phyloP scores from a whole-genome alignment of 2,329 filamentous ascomycete species.

The Penicillium freii region DNA sequence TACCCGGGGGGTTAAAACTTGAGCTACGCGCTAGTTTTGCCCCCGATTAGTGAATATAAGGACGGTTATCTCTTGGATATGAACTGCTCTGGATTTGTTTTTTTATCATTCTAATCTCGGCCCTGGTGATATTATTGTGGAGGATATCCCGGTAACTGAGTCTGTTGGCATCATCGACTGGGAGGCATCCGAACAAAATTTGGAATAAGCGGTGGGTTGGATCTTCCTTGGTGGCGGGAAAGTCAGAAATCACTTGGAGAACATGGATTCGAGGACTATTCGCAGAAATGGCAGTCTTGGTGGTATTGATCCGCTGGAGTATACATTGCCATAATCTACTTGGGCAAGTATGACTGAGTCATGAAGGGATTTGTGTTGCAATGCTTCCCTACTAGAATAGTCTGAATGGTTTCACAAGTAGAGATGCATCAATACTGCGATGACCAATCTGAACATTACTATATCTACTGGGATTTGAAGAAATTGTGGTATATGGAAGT shows the following conservation, averaged over 20 bases:
- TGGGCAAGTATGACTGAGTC: too few species aligned
- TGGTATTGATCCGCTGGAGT: too few species aligned
- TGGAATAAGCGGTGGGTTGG: conserved; percentile 30
- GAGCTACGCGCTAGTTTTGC: neutral
- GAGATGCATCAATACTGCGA: accelerated
- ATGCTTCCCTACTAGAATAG: neutral
- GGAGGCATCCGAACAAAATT: conserved; percentile 38
- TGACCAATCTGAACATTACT: neutral
- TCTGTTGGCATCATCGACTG: conserved; percentile 33
- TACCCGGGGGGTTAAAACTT: neutral
- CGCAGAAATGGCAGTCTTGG: too few species aligned
- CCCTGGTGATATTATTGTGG: too few species aligned
- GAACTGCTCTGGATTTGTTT: too few species aligned
- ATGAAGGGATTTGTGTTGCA: too few species aligned
- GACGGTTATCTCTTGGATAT: too few species aligned
- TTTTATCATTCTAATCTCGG: too few species aligned
- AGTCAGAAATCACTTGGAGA: neutral
- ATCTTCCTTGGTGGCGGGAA: conserved; percentile 7
- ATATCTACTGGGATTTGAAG: neutral
- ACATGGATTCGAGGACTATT: too few species aligned
- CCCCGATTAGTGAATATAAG: neutral
- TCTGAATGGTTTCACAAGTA: too few species aligned
- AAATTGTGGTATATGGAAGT: neutral
- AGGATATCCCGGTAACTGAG: too few species aligned
- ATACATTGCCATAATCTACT: too few species aligned